phyloP scores from a whole-genome alignment of 192 early-diverging fungal species.

The Jimgerdemannia flammicorona region DNA sequence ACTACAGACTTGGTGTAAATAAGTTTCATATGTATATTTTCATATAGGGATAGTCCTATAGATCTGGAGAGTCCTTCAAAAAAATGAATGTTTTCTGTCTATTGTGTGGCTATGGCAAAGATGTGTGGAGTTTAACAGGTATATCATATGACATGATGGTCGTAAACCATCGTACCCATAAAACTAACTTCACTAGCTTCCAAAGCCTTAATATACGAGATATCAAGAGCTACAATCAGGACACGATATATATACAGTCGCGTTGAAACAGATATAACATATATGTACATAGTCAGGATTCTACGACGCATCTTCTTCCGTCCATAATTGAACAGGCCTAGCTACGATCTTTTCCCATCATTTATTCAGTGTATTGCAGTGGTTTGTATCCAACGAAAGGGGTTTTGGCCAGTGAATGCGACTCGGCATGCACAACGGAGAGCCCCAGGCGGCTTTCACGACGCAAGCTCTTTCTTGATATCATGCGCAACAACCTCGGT shows the following conservation, averaged over 20 bases:
- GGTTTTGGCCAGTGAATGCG: not conserved
- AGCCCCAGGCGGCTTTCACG: not conserved
- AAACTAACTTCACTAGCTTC: too few relatives aligned
- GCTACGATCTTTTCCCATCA: not conserved
- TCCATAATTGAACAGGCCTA: not conserved
- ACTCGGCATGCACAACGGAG: not conserved
- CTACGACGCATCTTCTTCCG: not conserved
- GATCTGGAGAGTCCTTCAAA: too few relatives aligned
- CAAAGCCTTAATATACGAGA: too few relatives aligned
- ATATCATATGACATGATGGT: too few relatives aligned
- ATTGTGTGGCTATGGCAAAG: too few relatives aligned
- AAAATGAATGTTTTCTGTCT: too few relatives aligned
- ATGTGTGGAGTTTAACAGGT: too few relatives aligned
- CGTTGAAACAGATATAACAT: not conserved
- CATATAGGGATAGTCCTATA: too few relatives aligned
- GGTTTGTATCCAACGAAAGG: not conserved
- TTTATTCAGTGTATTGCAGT: not conserved
- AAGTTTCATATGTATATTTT: too few relatives aligned
- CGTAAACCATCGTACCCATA: too few relatives aligned
- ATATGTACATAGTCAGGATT: not conserved
- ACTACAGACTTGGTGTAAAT: too few relatives aligned
- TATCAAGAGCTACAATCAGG: too few relatives aligned
- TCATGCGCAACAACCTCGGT: not conserved
- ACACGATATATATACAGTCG: not conserved
- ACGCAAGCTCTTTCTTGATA: not conserved